A percentile compares a stretch with the other conserved stretches of the same genome.
Evolutionary conservation across 1,284 basidiomycete species (phyloP).

Genomic region (Cryptococcus sp.): DNA sequence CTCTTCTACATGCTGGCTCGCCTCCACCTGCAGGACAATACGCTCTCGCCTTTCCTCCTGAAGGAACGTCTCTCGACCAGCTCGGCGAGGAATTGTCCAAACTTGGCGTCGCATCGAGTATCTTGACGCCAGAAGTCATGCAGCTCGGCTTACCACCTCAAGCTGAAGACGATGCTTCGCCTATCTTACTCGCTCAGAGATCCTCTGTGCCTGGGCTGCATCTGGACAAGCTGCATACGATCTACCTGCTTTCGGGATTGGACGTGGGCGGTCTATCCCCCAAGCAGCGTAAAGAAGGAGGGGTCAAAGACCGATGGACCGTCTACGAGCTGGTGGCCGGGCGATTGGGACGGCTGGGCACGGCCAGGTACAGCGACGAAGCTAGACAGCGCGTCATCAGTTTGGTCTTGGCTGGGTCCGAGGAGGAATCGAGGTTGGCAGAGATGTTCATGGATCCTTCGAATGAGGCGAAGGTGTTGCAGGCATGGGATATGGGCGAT

Average conservation of each 20-base stretch:
- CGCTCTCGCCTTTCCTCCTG: constrained; percentile 32
- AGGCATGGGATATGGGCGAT: constrained; percentile 20
- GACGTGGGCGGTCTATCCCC: constrained; percentile 26
- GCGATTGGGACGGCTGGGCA: constrained; percentile 37
- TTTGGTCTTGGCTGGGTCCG: constrained; percentile 22
- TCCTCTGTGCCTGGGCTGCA: constrained; percentile 35
- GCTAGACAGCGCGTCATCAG: constrained; percentile 30
- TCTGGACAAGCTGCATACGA: constrained; percentile 30
- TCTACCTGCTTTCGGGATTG: constrained; percentile 39
- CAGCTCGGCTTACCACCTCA: constrained; percentile 8
- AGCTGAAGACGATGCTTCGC: constrained; percentile 4
- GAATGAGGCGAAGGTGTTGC: constrained; percentile 5
- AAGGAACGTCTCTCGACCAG: constrained; percentile 20
- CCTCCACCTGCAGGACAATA: constrained; percentile 32
- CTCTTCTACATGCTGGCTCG: constrained; percentile 29
- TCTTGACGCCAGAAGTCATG: constrained; percentile 30
- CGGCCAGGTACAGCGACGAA: neutral
- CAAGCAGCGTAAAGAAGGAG: constrained; percentile 18
- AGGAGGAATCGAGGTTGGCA: constrained; percentile 27
- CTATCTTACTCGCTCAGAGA: constrained; percentile 26
- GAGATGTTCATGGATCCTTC: constrained; percentile 26
- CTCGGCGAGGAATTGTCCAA: constrained; percentile 20
- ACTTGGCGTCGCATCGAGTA: constrained; percentile 20
- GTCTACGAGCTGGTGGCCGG: constrained; percentile 34
- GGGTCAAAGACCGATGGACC: constrained; percentile 12